phyloP scores from a whole-genome alignment of 345 rosid genomes.

The Crucihimalaya himalaica region DNA sequence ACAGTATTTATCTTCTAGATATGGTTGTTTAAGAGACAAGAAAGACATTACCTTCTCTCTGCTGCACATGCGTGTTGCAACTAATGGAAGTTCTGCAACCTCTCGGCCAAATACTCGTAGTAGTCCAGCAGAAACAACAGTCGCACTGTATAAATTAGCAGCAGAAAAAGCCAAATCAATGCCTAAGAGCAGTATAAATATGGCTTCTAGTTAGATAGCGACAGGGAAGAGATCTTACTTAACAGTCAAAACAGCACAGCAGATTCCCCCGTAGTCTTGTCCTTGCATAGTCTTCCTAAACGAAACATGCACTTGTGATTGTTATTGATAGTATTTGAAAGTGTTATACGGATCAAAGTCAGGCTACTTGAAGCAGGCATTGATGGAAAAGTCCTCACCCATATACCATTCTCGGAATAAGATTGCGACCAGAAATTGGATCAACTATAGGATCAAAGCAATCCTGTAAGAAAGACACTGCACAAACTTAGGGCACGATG shows the following conservation, averaged over 20 bases:
- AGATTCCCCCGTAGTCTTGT: slow-evolving; percentile 90
- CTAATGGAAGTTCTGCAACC: slow-evolving; percentile 92
- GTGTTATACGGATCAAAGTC: slow-evolving; percentile 1
- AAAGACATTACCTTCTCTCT: slow-evolving; percentile 69
- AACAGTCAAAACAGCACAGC: slow-evolving; percentile 78
- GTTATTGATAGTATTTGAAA: slow-evolving; percentile 1
- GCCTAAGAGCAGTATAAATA: not conserved
- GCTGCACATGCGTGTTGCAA: slow-evolving; percentile 69
- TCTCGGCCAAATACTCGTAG: slow-evolving; percentile 80
- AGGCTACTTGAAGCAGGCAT: slow-evolving; percentile 9
- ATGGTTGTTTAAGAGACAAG: not conserved
- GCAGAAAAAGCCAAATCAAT: slow-evolving; percentile 24
- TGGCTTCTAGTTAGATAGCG: not conserved
- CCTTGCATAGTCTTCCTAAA: slow-evolving; percentile 70
- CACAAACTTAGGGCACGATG: slow-evolving; percentile 4
- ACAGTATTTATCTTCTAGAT: not conserved
- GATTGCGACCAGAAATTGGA: slow-evolving; percentile 69
- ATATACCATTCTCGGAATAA: slow-evolving; percentile 87
- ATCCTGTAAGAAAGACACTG: slow-evolving; percentile 54
- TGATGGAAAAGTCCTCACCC: slow-evolving; percentile 61
- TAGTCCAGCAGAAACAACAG: slow-evolving; percentile 83
- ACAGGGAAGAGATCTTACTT: slow-evolving; percentile 55
- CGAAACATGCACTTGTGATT: not conserved
- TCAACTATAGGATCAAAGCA: slow-evolving; percentile 89
- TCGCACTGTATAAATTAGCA: slow-evolving; percentile 51